Evolutionary conservation across 345 rosid genomes (phyloP), one percentile per base, ranked within the genome.

Genomic region (Punica granatum): DNA sequence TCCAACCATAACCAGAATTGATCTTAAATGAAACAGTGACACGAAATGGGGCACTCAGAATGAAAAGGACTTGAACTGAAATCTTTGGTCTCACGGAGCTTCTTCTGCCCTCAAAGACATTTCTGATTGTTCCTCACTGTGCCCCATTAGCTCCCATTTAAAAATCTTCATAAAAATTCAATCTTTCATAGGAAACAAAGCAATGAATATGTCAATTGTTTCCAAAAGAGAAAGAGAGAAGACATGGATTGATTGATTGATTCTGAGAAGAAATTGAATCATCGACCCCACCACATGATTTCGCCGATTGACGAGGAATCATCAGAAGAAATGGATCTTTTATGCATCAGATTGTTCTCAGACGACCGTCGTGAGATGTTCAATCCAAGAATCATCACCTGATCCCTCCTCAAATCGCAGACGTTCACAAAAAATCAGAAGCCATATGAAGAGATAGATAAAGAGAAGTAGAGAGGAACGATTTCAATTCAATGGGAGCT

Each of bases 331-430:
- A 60, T 76, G 81, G 88, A 81, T 76, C 15, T 31, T 8, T 72
- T 42, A 2, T 56, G 53, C 76, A 79, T 85, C 85, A 79, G 19
- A 41, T 59, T 65, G 70, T 68, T 72, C 87, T 84, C 92, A 77
- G 89, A 87, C 83, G 90, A 87, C 89, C 90, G 85, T 87, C 88
- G 88, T 85, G 90, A 87, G 85, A 84, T 70, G 61, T 69, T 72
- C 60, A 1, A 70, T 77, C 78, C 89, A 79, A 77, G 74, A 61
- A 56, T 83, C 89, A 81, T 85, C 89, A 76, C 66, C 65, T 80
- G 84, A 77, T 46, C 72, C 56, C 56, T 60, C 66, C 72, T n/a
- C 56, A n/a, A 33, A 12, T 14, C 56, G 14, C 28, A 12, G 1
- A 1, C 8, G 1, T 0, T 1, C 64, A 31, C 1, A 26, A 14